These are phyloP conservation scores for Neofusicoccum sp. DNA, from an alignment of 2,329 filamentous ascomycete species.

Conservation along the genomic window DNA sequence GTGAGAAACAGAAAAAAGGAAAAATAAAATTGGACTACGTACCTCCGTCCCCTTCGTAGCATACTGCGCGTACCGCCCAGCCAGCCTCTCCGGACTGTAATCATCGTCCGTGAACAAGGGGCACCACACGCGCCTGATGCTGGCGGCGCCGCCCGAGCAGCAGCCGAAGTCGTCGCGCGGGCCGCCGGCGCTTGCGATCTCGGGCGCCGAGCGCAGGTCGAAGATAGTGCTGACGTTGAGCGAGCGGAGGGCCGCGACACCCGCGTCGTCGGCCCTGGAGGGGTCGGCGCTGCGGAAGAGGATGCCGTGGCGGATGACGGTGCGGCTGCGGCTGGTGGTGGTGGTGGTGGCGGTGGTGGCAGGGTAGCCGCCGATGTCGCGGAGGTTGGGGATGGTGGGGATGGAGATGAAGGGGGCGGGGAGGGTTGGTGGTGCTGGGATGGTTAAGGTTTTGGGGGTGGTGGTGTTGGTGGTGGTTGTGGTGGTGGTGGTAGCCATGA, in stretches of 20 bases:
- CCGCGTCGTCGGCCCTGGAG: slow-evolving; percentile 24
- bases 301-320: slow-evolving; percentile 50
- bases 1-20: not conserved
- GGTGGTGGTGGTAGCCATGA: not conserved
- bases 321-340: slow-evolving; percentile 23
- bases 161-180: slow-evolving; percentile 34
- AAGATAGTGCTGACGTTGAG: slow-evolving; percentile 65
- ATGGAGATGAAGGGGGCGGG: slow-evolving; percentile 34
- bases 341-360: slow-evolving; percentile 21
- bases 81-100: slow-evolving; percentile 62
- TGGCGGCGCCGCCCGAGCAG: slow-evolving; percentile 23
- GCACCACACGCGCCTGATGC: slow-evolving; percentile 52
- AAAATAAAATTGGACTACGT: slow-evolving; percentile 3
- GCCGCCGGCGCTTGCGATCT: slow-evolving; percentile 50
- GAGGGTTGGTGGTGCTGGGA: not conserved
- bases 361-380: slow-evolving; percentile 30
- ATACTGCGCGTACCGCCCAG: slow-evolving; percentile 61
- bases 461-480: not conserved
- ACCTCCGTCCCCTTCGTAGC: slow-evolving; percentile 51
- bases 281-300: slow-evolving; percentile 71
- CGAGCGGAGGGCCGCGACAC: slow-evolving; percentile 29
- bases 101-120: slow-evolving; percentile 65
- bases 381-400: slow-evolving; percentile 36
- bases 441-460: not conserved
- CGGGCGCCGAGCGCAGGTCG: slow-evolving; percentile 63